Base-by-base conservation (phyloP, 345 rosid species). In the Linum usitatissimum region DNA sequence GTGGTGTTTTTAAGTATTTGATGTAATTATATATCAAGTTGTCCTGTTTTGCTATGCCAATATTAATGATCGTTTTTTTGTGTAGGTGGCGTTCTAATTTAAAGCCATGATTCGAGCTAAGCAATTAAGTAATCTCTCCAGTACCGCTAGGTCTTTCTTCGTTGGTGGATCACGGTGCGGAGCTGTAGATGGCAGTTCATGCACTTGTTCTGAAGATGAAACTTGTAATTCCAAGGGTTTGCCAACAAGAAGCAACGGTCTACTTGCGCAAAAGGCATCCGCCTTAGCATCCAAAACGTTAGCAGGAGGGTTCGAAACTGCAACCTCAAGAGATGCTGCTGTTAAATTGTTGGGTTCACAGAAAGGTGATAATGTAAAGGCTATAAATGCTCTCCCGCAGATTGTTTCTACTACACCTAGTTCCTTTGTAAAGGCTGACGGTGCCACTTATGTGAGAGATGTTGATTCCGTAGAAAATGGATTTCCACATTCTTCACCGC, bases 151-250 rank as follows among this genome's bases (percentile, higher is more conserved):
- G 67, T 78, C 86, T 34, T 79, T 83, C 76, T 75, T 88, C 18
- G 70, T 91, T 6, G 68, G 64, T 73, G 96, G 95, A 42, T 70
- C 98, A 28, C 78, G 88, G 58, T 74, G 81, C 62, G 72, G 78
- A 73, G 71, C 79, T 34, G 70, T 84, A 20, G 95, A 84, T 77
- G 98, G 92, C 51, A 84, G 69, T 76, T 80, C 95, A 23, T 81
- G 91, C 72, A 66, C 83, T 49, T 72, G 86, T 69, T 55, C 84
- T 4, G 99, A 93, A 54, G 96, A 91, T 71, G 97, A 91, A 73
- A 69, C 80, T 51, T 81, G 85, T 57, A 68, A 79, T 73, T 80
- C 95, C 6, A 79, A 80, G 73, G 71, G 82, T 63, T 88, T 77
- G 61, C 87, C 70, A 30, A 55, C 71, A 34, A 79, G 80, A 65